phyloP scores from a whole-genome alignment of 345 rosid genomes.

The Iberis pinnata region DNA sequence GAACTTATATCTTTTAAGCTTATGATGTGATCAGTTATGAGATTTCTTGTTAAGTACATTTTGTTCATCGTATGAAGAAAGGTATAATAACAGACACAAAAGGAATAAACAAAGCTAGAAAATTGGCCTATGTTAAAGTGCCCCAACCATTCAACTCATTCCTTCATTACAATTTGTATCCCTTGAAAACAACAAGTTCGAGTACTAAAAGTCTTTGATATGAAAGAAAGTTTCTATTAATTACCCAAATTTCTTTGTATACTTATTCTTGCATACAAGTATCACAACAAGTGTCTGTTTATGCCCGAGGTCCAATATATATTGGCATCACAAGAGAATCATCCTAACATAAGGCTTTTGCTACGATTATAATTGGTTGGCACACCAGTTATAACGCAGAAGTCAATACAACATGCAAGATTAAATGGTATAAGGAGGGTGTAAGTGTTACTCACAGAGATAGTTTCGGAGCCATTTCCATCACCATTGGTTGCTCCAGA shows the following conservation, averaged over 20 bases:
- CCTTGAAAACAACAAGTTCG: not conserved
- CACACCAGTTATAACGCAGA: not conserved
- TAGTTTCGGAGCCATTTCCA: constrained; percentile 43
- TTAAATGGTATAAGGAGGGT: not conserved
- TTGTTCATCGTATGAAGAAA: constrained; percentile 12
- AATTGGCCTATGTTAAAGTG: not conserved
- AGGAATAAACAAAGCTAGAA: not conserved
- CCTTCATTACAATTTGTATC: not conserved
- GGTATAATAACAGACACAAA: not conserved
- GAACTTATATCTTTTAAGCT: constrained; percentile 2
- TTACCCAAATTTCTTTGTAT: not conserved
- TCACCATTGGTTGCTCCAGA: constrained; percentile 43
- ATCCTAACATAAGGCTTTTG: constrained; percentile 8
- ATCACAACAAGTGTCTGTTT: not conserved
- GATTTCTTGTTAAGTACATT: not conserved
- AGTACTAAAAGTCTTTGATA: too few species aligned
- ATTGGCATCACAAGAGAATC: not conserved
- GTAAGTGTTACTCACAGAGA: constrained; percentile 48
- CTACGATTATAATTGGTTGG: not conserved
- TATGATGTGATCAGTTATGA: constrained; percentile 9
- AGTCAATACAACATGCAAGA: constrained; percentile 7
- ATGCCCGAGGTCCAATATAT: not conserved
- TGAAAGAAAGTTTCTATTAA: not conserved
- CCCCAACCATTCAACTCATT: not conserved
- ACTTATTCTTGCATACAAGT: not conserved